Base-by-base conservation (phyloP, 345 rosid genomes). In the Isatis tinctoria region DNA sequence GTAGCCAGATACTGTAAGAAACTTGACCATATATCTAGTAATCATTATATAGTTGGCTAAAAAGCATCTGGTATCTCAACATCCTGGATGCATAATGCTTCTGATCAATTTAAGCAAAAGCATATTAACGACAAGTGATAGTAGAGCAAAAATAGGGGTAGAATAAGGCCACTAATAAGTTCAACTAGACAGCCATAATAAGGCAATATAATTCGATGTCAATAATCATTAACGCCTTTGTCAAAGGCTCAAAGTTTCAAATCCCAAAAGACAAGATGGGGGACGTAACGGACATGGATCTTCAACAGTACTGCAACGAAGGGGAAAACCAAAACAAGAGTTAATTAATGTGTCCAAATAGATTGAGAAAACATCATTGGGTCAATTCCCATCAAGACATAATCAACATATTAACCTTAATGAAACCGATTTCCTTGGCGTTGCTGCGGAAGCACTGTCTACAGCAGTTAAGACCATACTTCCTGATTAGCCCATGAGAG, bases 341-440 rank as follows among this genome's bases (percentile, higher is more conserved):
- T 16, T 20, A 22, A 24, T 20, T 5, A 28, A 47, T 6, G 27
- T 5, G 14, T 45, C 6, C 4, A 4, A 20, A 22, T 28, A n/a
- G 48, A 33, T 4, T 12, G 39, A 54, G 10, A 10, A 37, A 16
- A 27, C 20, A 33, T 5, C 3, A 52, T 32, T 40, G 32, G 1
- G 5, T 26, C 40, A 66, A 66, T 28, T 22, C 33, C 1, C 5
- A 63, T 28, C 27, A 8, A 20, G n/a, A 65, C 0, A 32, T 8
- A 32, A 51, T 63, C 2, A 65, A 35, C 8, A 17, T 11, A 1
- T 22, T 53, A 36, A 86, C 90, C 90, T 84, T 84, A 14, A 86
- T 84, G 84, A 86, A 86, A 14, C 88, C 90, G 53, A 70, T 78
- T 48, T 77, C 74, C 49, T 74, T 69, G 73, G 83, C 83, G 43